phyloP scores from a whole-genome alignment of 495 filamentous ascomycete species.

The Bacidia gigantensis region DNA sequence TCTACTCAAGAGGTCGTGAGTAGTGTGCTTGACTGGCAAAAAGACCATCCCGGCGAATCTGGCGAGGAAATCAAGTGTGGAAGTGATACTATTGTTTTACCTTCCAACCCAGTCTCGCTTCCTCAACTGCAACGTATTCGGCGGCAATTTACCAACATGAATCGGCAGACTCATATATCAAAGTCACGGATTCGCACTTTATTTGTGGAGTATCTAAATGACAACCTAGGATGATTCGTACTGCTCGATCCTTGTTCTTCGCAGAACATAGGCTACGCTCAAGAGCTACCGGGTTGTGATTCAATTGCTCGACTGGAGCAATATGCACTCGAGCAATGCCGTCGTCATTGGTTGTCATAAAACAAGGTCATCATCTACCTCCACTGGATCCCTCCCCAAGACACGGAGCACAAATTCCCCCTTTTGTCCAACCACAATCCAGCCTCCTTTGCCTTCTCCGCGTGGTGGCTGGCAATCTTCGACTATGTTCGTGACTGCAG shows the following conservation, averaged over 20 bases:
- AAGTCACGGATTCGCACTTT: conserved; percentile 48
- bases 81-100: conserved; percentile 27
- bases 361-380: neutral
- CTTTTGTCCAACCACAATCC: neutral
- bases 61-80: conserved; percentile 34
- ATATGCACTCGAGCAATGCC: too few species aligned
- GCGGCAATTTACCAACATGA: conserved; percentile 74
- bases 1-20: conserved; percentile 71
- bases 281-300: too few species aligned
- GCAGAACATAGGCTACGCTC: too few species aligned
- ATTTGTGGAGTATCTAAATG: conserved; percentile 66
- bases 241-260: too few species aligned
- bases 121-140: conserved; percentile 72
- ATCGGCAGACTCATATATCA: conserved; percentile 42
- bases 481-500: neutral
- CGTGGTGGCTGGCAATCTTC: conserved; percentile 1
- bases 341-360: too few species aligned
- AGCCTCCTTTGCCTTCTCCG: neutral
- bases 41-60: conserved; percentile 47
- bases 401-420: neutral
- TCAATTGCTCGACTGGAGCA: too few species aligned
- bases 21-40: conserved; percentile 58
- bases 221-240: conserved; percentile 19
- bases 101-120: conserved; percentile 31
- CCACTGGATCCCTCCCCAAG: neutral